These are phyloP conservation scores for Mikania micrantha DNA, from an alignment of 129 eudicot genomes.

Conservation along the genomic window DNA sequence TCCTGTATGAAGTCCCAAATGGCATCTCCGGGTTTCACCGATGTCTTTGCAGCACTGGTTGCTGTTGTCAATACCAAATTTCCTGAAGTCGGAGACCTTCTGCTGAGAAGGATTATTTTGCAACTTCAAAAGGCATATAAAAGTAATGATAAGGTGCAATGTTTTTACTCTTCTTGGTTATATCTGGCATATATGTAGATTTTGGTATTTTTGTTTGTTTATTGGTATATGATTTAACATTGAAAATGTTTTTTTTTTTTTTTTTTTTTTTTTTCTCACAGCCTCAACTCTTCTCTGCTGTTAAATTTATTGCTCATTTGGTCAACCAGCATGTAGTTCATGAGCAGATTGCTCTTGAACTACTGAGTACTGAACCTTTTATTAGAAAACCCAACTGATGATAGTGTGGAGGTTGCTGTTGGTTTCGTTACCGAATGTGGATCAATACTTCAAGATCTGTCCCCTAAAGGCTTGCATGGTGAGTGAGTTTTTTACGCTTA, in stretches of 20 bases:
- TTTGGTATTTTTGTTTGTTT: not conserved
- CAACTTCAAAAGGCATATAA: slow-evolving; percentile 83
- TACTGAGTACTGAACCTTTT: slow-evolving; percentile 64
- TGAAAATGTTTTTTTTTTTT: not conserved
- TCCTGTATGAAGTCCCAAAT: slow-evolving; percentile 95
- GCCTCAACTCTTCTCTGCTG: slow-evolving; percentile 90
- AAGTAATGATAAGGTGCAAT: slow-evolving; percentile 78
- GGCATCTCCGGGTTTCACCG: slow-evolving; percentile 96
- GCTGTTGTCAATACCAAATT: slow-evolving; percentile 89
- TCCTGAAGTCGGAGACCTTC: slow-evolving; percentile 85
- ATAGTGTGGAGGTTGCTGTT: slow-evolving; percentile 96
- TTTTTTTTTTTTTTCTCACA: too few relatives aligned
- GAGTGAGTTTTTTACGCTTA: slow-evolving; percentile 15
- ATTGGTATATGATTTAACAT: not conserved
- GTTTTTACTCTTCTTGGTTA: too few relatives aligned
- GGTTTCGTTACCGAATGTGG: slow-evolving; percentile 96
- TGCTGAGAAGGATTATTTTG: slow-evolving; percentile 69
- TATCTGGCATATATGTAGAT: not conserved
- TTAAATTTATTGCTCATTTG: slow-evolving; percentile 86
- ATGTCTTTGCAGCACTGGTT: slow-evolving; percentile 89
- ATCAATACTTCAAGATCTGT: slow-evolving; percentile 76
- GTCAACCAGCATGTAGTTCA: slow-evolving; percentile 93
- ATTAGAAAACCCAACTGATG: slow-evolving; percentile 87
- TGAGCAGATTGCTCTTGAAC: slow-evolving; percentile 89
- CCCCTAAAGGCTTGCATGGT: slow-evolving; percentile 88